These are phyloP conservation scores for Coemansia sp. DNA, from an alignment of 192 early-diverging fungal genomes.

Conservation along the genomic window DNA sequence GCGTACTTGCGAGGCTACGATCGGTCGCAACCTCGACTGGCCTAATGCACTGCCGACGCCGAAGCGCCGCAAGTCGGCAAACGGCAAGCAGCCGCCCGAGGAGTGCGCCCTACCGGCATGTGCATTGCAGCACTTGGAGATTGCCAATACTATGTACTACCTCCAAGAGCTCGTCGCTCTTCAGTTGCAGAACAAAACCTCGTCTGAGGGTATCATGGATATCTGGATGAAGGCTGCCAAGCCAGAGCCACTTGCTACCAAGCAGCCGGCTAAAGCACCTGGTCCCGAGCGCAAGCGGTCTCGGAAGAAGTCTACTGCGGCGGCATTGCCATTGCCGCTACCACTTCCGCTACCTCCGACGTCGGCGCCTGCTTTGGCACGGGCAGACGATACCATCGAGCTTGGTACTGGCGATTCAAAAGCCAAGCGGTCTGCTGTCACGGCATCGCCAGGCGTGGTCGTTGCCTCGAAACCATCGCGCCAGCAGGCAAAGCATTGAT, in stretches of 20 bases:
- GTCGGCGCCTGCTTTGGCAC: background rate
- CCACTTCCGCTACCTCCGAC: background rate
- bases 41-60: conserved; percentile 20
- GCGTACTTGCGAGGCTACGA: conserved; percentile 37
- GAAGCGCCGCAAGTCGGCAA: conserved; percentile 46
- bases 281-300: background rate
- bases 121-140: conserved; percentile 44
- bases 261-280: background rate
- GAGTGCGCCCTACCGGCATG: conserved; percentile 41
- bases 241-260: conserved; percentile 11
- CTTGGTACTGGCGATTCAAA: background rate
- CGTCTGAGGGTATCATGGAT: conserved; percentile 11
- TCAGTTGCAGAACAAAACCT: conserved; percentile 14
- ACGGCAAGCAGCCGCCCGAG: conserved; percentile 43
- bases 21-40: conserved; percentile 52
- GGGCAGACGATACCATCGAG: background rate
- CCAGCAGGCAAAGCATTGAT: conserved; percentile 7
- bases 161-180: conserved; percentile 30
- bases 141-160: conserved; percentile 33
- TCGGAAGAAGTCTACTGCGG: conserved; percentile 9
- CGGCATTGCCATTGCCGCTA: conserved; percentile 3
- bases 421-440: background rate
- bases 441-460: background rate
- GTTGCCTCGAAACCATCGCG: background rate
- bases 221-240: conserved; percentile 21